These are phyloP conservation scores for Epicoccum nigrum DNA, from an alignment of 2,329 filamentous ascomycete genomes.

Conservation along the genomic window DNA sequence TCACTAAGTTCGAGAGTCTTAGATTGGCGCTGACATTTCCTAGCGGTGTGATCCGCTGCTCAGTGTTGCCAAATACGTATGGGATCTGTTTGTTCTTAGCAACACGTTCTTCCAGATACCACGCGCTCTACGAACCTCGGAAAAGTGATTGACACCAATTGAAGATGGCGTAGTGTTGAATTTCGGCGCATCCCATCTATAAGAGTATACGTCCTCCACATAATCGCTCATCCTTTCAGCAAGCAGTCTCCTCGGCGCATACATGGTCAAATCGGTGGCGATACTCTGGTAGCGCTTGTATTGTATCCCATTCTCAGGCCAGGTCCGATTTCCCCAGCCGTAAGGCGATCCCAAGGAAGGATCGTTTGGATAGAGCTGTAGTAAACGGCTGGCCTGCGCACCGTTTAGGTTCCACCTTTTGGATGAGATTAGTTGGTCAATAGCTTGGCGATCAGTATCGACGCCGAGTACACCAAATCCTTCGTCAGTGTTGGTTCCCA, in stretches of 20 bases:
- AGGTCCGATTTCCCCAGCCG: conserved; percentile 38
- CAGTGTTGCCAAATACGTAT: conserved; percentile 37
- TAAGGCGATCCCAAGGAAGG: conserved; percentile 56
- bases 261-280: conserved; percentile 38
- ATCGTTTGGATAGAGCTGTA: conserved; percentile 40
- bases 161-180: conserved; percentile 36
- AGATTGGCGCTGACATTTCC: conserved; percentile 32
- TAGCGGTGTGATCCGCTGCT: conserved; percentile 35
- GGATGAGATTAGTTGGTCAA: conserved; percentile 37
- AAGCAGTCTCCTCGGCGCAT: conserved; percentile 32
- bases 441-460: conserved; percentile 49
- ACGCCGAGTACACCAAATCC: conserved; percentile 62
- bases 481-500: conserved; percentile 70
- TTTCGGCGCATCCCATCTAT: conserved; percentile 41
- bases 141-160: conserved; percentile 40
- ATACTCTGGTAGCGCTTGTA: conserved; percentile 39
- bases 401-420: conserved; percentile 40
- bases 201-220: conserved; percentile 32
- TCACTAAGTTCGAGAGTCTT: conserved; percentile 31
- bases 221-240: conserved; percentile 33
- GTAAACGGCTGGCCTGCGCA: conserved; percentile 25
- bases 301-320: conserved; percentile 36
- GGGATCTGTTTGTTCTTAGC: conserved; percentile 30
- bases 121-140: conserved; percentile 23
- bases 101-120: neutral